phyloP scores from a whole-genome alignment of 1,284 basidiomycete species.

The Puccinia hordei region DNA sequence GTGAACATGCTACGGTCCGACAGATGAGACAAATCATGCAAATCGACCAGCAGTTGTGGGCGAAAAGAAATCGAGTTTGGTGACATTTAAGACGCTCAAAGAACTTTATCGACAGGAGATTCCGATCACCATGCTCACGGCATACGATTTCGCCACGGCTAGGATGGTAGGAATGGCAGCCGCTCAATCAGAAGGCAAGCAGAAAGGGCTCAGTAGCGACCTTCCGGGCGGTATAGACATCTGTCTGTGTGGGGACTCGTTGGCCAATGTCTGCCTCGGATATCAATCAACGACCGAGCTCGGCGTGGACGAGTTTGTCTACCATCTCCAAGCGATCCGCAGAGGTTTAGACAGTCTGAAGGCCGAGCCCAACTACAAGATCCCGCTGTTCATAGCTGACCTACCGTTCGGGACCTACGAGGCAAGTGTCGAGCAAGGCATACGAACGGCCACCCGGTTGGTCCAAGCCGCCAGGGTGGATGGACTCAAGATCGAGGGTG shows the following conservation, averaged over 20 bases:
- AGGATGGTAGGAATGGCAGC: slow-evolving; percentile 67
- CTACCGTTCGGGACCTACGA: slow-evolving; percentile 93
- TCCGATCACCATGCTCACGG: slow-evolving; percentile 87
- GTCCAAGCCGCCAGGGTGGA: slow-evolving; percentile 52
- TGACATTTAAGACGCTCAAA: slow-evolving; percentile 67
- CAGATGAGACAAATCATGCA: not conserved
- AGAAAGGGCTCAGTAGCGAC: slow-evolving; percentile 60
- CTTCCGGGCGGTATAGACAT: slow-evolving; percentile 61
- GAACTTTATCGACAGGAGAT: slow-evolving; percentile 66
- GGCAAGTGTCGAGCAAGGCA: slow-evolving; percentile 67
- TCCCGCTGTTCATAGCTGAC: slow-evolving; percentile 85
- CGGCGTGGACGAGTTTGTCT: slow-evolving; percentile 86
- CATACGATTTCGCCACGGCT: slow-evolving; percentile 88
- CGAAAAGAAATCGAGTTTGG: not conserved
- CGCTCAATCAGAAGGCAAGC: not conserved
- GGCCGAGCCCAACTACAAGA: slow-evolving; percentile 58
- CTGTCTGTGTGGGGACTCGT: slow-evolving; percentile 77
- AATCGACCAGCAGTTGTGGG: not conserved
- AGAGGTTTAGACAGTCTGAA: slow-evolving; percentile 64
- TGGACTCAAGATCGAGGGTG: slow-evolving; percentile 17
- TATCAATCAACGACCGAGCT: slow-evolving; percentile 82
- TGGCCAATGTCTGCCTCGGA: slow-evolving; percentile 89
- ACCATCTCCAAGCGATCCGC: slow-evolving; percentile 79
- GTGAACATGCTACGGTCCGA: not conserved
- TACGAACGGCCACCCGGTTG: slow-evolving; percentile 72